These are phyloP conservation scores for Millerozyma acaciae DNA, from an alignment of 805 yeast genomes.

Conservation along the genomic window DNA sequence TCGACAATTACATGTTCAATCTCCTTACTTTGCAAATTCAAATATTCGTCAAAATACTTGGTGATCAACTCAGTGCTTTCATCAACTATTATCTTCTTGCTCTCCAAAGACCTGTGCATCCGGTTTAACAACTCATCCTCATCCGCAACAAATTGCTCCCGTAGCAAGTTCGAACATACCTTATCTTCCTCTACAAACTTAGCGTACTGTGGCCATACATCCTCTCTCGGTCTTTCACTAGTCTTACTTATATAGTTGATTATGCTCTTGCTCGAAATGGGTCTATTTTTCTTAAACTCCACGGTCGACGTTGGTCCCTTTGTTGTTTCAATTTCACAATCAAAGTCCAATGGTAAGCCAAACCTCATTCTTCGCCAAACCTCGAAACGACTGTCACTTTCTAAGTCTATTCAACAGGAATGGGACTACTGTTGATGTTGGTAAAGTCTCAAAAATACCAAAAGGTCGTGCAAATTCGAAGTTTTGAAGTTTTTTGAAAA, in stretches of 20 bases:
- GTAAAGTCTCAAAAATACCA: too few species aligned
- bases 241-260: not conserved
- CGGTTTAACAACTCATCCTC: not conserved
- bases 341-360: conserved; percentile 24
- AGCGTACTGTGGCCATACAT: conserved; percentile 1
- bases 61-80: not conserved
- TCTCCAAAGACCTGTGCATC: not conserved
- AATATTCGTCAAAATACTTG: not conserved
- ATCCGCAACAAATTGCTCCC: conserved; percentile 1
- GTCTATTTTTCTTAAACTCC: not conserved
- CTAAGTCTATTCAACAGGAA: too few species aligned
- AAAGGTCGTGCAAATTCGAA: too few species aligned
- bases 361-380: too few species aligned
- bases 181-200: not conserved
- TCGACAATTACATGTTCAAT: conserved; percentile 17
- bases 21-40: conserved; percentile 13
- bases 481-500: conserved; percentile 1
- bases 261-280: not conserved
- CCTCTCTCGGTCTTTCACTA: not conserved
- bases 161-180: not conserved
- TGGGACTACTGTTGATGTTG: too few species aligned
- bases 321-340: conserved; percentile 10
- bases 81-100: not conserved
- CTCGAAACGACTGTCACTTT: too few species aligned
- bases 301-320: not conserved